Evolutionary conservation across 2,329 filamentous ascomycete genomes (phyloP).

Genomic region (Trichoderma gracile): DNA sequence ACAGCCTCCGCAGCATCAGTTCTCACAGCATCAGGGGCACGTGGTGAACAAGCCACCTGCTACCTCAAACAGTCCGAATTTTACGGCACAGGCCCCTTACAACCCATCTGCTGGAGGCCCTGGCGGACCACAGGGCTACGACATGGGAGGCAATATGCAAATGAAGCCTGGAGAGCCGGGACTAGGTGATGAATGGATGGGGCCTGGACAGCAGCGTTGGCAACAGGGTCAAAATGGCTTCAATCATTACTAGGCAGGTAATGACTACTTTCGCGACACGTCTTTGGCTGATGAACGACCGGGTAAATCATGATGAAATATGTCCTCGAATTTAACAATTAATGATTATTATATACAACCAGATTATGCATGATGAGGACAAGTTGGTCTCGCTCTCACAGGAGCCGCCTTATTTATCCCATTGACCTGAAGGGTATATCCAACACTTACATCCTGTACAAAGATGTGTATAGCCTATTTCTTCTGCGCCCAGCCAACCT

Average conservation of each 20-base stretch:
- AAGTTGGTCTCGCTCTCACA: no score
- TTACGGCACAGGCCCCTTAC: constrained; percentile 2
- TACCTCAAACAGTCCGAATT: not conserved
- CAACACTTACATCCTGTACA: not conserved
- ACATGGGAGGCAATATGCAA: not conserved
- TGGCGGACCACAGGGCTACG: not conserved
- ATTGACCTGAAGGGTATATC: no score
- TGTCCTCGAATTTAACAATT: no score
- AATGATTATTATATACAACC: not conserved
- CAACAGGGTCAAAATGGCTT: constrained; percentile 13
- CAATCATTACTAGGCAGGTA: not conserved
- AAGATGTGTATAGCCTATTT: not conserved
- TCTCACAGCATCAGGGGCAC: not conserved
- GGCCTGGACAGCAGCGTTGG: constrained; percentile 3
- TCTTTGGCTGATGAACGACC: not conserved
- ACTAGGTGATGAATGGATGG: constrained; percentile 5
- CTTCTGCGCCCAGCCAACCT: constrained; percentile 42
- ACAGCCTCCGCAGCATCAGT: constrained; percentile 7
- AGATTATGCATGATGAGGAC: no score
- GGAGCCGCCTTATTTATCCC: no score
- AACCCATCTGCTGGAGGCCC: not conserved
- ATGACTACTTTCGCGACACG: not conserved
- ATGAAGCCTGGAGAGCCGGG: not conserved
- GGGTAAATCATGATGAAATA: no score
- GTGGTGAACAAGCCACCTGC: not conserved